Percentiles rank a stretch among this genome's conserved stretches.
phyloP scores from a whole-genome alignment of 371 early-diverging fungal species.

The Enterocytospora artemiae region DNA sequence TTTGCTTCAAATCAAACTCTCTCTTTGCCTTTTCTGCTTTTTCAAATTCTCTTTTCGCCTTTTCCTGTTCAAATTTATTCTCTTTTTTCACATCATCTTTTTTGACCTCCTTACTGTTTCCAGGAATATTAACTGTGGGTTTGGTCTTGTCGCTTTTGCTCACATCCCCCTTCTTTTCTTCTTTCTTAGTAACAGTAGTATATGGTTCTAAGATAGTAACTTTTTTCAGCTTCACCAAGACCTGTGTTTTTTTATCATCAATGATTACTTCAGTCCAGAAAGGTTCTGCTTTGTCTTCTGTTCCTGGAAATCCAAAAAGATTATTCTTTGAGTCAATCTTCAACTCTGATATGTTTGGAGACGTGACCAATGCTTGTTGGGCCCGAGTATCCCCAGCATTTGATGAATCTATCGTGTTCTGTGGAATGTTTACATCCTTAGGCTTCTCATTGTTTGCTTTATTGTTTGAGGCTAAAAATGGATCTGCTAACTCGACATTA shows the following conservation, averaged over 20 bases:
- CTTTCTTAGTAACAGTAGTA: neutral
- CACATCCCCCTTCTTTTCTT: neutral
- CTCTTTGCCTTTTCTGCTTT: slow-evolving; percentile 4
- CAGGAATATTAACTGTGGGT: neutral
- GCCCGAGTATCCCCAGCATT: neutral
- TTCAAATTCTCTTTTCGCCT: too few relatives aligned
- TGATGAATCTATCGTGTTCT: neutral
- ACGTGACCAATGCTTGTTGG: neutral
- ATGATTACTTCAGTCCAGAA: slow-evolving; percentile 33
- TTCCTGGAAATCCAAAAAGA: neutral
- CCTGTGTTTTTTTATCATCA: slow-evolving; percentile 12
- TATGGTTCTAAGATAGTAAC: slow-evolving; percentile 24
- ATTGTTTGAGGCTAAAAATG: too few relatives aligned
- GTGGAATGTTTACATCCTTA: too few relatives aligned
- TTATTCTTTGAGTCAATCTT: neutral
- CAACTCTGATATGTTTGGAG: neutral
- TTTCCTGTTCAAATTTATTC: slow-evolving; percentile 12
- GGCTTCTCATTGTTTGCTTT: too few relatives aligned
- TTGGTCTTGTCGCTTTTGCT: neutral
- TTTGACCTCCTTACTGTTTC: neutral
- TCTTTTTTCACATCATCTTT: slow-evolving; percentile 2
- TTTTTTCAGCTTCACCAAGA: slow-evolving; percentile 27
- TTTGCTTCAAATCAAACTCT: too few relatives aligned
- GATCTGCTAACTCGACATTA: too few relatives aligned
- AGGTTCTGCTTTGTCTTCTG: neutral